Percentiles rank a stretch among this genome's conserved stretches.
Evolutionary conservation across 2,329 filamentous ascomycete species (phyloP).

Genomic region (Harringtonia lauricola): DNA sequence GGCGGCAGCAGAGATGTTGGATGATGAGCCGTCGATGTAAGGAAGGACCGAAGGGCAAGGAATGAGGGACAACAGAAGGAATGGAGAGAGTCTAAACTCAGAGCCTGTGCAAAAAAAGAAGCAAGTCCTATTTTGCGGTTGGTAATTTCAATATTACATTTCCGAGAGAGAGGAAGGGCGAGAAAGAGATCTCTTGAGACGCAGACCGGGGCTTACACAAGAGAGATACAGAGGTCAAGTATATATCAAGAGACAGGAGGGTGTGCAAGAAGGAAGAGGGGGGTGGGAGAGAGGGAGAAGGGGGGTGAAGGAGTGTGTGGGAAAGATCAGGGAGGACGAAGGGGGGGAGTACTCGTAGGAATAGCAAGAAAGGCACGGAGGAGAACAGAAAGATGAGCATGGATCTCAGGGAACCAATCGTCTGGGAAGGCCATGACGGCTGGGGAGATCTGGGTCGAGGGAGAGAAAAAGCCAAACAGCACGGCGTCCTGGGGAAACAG

Average conservation of each 20-base stretch:
- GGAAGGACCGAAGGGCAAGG: neutral
- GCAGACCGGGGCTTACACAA: too few species aligned
- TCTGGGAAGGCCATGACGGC: slow-evolving; percentile 8
- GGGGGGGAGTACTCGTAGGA: too few species aligned
- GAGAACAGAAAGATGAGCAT: slow-evolving; percentile 1
- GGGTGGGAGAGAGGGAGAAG: neutral
- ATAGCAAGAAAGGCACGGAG: too few species aligned
- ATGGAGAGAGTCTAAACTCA: neutral
- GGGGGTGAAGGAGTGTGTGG: neutral
- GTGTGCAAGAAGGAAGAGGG: neutral
- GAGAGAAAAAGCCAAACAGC: neutral
- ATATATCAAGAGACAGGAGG: neutral
- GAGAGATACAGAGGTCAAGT: neutral
- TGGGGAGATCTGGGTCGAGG: slow-evolving; percentile 9
- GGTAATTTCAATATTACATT: neutral
- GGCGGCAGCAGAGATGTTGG: neutral
- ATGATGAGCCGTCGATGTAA: too few species aligned
- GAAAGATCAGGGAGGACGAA: too few species aligned
- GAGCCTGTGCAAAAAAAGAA: slow-evolving; percentile 10
- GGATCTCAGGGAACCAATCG: slow-evolving; percentile 10
- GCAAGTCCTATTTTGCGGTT: slow-evolving; percentile 6
- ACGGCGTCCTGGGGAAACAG: neutral
- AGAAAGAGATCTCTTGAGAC: neutral
- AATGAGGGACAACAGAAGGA: slow-evolving; percentile 2
- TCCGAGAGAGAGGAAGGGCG: too few species aligned